These are phyloP conservation scores for Podospora pseudocomata DNA, from an alignment of 495 filamentous ascomycete genomes.

Conservation along the genomic window DNA sequence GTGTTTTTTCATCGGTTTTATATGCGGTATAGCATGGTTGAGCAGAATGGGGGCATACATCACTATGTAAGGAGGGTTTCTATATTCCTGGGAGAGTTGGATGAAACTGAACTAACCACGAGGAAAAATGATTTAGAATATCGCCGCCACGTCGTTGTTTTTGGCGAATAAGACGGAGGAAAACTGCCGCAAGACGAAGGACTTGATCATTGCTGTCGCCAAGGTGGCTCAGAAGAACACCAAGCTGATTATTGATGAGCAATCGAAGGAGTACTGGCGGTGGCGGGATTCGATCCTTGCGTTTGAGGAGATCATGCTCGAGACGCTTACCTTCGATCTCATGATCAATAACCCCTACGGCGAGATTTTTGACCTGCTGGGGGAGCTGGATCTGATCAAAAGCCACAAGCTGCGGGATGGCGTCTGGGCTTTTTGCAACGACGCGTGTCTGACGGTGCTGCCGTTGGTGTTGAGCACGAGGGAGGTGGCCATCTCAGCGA, in stretches of 20 bases:
- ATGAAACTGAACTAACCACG: too few species aligned
- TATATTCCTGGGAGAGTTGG: not conserved
- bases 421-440: constrained; percentile 89
- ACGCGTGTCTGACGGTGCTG: constrained; percentile 75
- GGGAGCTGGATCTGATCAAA: constrained; percentile 63
- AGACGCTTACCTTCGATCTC: constrained; percentile 90
- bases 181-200: constrained; percentile 87
- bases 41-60: constrained; percentile 67
- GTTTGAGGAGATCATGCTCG: constrained; percentile 87
- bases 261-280: constrained; percentile 93
- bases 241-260: constrained; percentile 82
- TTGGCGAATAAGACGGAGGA: constrained; percentile 96
- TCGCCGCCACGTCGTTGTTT: constrained; percentile 85
- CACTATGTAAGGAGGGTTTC: constrained; percentile 59
- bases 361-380: constrained; percentile 72
- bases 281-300: constrained; percentile 91
- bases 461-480: constrained; percentile 76
- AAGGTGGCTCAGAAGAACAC: constrained; percentile 92
- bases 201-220: constrained; percentile 86
- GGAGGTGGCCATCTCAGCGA: constrained; percentile 76
- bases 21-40: constrained; percentile 78
- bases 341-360: constrained; percentile 81
- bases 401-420: constrained; percentile 75
- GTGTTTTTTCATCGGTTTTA: constrained; percentile 94
- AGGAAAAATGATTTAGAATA: constrained; percentile 44